phyloP scores from a whole-genome alignment of 208 protist species.

The Acanthamoeba rhysodes region DNA sequence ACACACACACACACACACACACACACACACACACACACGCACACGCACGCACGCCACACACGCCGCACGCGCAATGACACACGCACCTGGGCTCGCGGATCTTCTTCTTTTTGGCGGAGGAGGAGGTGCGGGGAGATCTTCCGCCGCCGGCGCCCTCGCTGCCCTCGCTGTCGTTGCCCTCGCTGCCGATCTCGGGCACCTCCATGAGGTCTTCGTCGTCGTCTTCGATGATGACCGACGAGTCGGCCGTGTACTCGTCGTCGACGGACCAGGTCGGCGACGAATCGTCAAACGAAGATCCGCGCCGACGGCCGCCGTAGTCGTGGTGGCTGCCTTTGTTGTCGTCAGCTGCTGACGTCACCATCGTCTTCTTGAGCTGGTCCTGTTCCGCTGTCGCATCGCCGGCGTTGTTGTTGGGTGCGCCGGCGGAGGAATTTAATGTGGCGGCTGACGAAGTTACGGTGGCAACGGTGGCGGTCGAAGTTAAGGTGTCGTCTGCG shows the following conservation, averaged over 20 bases:
- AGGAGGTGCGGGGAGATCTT: neutral
- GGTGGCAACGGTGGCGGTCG: too few species aligned
- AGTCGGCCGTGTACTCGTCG: conserved; percentile 2
- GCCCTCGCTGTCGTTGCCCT: conserved; percentile 21
- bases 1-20: neutral
- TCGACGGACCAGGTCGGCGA: neutral
- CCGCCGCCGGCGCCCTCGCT: neutral
- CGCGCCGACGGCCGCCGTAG: too few species aligned
- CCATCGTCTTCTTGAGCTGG: neutral
- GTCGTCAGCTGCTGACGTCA: neutral
- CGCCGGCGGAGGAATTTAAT: neutral
- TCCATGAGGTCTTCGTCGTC: conserved; percentile 23
- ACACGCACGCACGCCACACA: too few species aligned
- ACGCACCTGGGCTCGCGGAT: neutral
- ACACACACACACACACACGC: too few species aligned
- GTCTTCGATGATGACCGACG: neutral
- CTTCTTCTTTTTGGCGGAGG: neutral
- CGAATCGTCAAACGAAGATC: neutral
- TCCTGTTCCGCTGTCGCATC: neutral
- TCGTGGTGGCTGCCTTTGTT: too few species aligned
- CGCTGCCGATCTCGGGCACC: conserved; percentile 16
- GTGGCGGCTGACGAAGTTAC: neutral
- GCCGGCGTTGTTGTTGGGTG: neutral
- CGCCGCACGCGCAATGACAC: neutral
- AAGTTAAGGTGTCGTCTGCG: too few species aligned